Evolutionary conservation across 2,329 filamentous ascomycete species (phyloP).

Genomic region (Fusarium palustre): DNA sequence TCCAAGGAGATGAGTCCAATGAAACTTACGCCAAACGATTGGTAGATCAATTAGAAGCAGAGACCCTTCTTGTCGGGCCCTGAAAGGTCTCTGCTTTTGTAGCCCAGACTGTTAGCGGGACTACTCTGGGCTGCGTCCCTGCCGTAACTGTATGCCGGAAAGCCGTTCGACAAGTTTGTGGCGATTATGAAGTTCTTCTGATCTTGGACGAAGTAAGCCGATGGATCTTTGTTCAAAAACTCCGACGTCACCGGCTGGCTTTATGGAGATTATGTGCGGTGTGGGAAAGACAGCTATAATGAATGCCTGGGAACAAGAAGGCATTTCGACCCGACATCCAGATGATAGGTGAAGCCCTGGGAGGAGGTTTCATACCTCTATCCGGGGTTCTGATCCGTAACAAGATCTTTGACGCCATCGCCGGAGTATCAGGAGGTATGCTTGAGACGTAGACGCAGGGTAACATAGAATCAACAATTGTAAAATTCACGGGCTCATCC

Average conservation of each 20-base stretch:
- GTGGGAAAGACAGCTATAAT: conserved; percentile 40
- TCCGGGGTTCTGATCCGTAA: conserved; percentile 18
- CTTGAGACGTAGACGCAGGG: not conserved
- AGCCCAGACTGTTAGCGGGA: conserved; percentile 10
- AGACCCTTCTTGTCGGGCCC: not conserved
- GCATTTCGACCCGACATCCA: conserved; percentile 35
- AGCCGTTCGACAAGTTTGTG: conserved; percentile 2
- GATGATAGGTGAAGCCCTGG: conserved; percentile 34
- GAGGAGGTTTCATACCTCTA: conserved; percentile 31
- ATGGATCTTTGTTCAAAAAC: too few species aligned
- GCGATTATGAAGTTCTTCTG: not conserved
- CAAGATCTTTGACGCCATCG: conserved; percentile 2
- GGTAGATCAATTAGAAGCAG: not conserved
- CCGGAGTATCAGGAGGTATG: not conserved
- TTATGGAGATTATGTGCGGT: conserved; percentile 40
- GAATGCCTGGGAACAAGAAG: conserved; percentile 42
- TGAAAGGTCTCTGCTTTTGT: conserved; percentile 11
- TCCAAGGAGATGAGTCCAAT: conserved; percentile 42
- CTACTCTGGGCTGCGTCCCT: not conserved
- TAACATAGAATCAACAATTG: not conserved
- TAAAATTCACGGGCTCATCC: not conserved
- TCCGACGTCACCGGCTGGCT: not conserved
- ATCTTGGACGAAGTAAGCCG: conserved; percentile 4
- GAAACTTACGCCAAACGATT: not conserved
- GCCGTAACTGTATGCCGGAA: not conserved